Evolutionary conservation across 257 asterid species (phyloP).

Genomic region (Scutellaria baicalensis): DNA sequence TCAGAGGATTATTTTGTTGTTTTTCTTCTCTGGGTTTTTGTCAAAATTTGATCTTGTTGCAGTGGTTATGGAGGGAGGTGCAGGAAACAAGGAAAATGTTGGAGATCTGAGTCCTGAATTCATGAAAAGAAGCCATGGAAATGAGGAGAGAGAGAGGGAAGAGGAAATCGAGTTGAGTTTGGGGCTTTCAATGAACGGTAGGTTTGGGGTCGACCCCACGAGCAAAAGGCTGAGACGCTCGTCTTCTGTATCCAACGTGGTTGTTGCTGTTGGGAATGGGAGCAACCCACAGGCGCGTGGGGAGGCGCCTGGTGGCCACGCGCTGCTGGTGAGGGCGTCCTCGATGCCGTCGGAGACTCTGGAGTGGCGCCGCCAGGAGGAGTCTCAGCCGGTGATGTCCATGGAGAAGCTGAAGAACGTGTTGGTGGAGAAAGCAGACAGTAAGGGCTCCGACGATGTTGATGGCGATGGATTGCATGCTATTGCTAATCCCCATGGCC

Average conservation of each 20-base stretch:
- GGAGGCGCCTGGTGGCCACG: slow-evolving; percentile 12
- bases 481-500: slow-evolving; percentile 22
- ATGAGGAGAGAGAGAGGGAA: not conserved
- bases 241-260: slow-evolving; percentile 29
- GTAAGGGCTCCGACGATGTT: slow-evolving; percentile 16
- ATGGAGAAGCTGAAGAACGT: not conserved
- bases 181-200: slow-evolving; percentile 62
- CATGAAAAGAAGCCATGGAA: not conserved
- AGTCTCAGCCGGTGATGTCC: slow-evolving; percentile 18
- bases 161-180: slow-evolving; percentile 44
- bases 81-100: not conserved
- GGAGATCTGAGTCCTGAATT: slow-evolving; percentile 20
- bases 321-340: slow-evolving; percentile 42
- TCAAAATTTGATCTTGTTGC: not conserved
- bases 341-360: slow-evolving; percentile 39
- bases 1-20: no score
- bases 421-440: slow-evolving; percentile 25
- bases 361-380: slow-evolving; percentile 29
- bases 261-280: not conserved
- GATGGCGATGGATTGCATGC: slow-evolving; percentile 6
- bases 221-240: slow-evolving; percentile 34
- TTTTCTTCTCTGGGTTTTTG: not conserved
- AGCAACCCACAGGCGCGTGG: not conserved
- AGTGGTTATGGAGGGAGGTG: slow-evolving; percentile 23
- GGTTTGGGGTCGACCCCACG: slow-evolving; percentile 54